These are phyloP conservation scores for Corymbia calophylla DNA, from an alignment of 441 rosid species.

Conservation along the genomic window DNA sequence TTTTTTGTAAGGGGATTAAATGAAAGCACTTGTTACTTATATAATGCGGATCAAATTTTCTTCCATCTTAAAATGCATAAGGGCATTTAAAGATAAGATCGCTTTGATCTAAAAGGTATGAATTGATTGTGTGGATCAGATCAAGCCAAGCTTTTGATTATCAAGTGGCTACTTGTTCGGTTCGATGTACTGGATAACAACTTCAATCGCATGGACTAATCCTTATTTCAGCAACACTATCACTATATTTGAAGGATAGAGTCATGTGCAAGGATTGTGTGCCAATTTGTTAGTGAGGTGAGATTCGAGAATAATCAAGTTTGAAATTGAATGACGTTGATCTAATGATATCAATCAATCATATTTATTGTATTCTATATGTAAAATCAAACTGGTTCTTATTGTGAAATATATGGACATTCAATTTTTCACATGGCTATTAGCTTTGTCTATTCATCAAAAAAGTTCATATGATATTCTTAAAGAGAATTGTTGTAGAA, in stretches of 20 bases:
- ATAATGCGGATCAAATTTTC: background rate
- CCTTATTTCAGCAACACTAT: background rate
- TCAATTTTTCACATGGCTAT: background rate
- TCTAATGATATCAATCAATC: background rate
- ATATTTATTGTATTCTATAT: background rate
- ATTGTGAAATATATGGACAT: background rate
- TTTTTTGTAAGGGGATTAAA: background rate
- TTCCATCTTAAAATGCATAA: background rate
- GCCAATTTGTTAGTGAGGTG: background rate
- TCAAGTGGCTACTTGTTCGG: background rate
- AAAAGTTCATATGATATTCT: background rate
- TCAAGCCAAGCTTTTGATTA: background rate
- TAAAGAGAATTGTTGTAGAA: too few species aligned
- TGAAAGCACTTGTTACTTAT: background rate
- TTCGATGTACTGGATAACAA: background rate
- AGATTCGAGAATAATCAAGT: background rate
- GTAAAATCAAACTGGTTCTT: background rate
- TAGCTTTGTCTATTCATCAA: background rate
- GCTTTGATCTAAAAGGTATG: background rate
- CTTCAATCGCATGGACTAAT: background rate
- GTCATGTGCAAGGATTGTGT: background rate
- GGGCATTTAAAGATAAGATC: background rate
- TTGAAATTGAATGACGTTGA: background rate
- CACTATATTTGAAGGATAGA: background rate
- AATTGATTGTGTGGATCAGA: background rate